Conservation (phyloP, 306 rosid species). For the Urtica urens region DNA sequence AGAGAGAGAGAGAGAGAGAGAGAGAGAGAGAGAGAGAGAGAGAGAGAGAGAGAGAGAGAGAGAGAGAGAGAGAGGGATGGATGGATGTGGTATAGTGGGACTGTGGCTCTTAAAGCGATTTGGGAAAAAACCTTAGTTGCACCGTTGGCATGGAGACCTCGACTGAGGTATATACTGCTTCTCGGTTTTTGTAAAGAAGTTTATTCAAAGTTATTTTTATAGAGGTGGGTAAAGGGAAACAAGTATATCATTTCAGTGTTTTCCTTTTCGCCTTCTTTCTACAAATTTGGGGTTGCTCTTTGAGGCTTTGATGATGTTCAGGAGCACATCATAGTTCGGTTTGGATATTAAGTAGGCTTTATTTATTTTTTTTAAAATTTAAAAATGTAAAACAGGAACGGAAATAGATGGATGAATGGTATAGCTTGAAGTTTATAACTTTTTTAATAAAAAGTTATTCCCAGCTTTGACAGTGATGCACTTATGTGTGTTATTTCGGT, state of each 20-base stretch:
- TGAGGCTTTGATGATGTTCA: slow-evolving; percentile 23
- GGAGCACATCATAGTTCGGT: slow-evolving; percentile 21
- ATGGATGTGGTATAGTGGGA: slow-evolving; percentile 7
- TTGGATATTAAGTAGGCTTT: slow-evolving; percentile 17
- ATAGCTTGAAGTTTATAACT: slow-evolving; percentile 19
- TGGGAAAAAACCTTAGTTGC: slow-evolving; percentile 8
- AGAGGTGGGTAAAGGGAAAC: slow-evolving; percentile 11
- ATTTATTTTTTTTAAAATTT: slow-evolving; percentile 4
- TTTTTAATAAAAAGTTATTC: neutral
- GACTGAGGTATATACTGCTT: slow-evolving; percentile 38
- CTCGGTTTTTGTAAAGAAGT: slow-evolving; percentile 41
- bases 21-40: too few species aligned
- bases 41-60: slow-evolving; percentile 26
- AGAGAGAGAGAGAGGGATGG: slow-evolving; percentile 19
- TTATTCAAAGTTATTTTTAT: slow-evolving; percentile 13
- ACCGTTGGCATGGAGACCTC: slow-evolving; percentile 20
- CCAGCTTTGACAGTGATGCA: neutral
- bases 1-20: too few species aligned
- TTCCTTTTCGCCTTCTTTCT: slow-evolving; percentile 2
- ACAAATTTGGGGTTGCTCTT: slow-evolving; percentile 10
- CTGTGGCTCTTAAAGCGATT: slow-evolving; percentile 6
- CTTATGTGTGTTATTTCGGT: slow-evolving; percentile 6
- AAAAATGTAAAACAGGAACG: slow-evolving; percentile 29
- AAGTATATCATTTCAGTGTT: slow-evolving; percentile 4
- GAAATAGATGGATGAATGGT: slow-evolving; percentile 30